These are phyloP conservation scores for Tetrastigma voinierianum DNA, from an alignment of 164 flowering plant genomes.

Conservation along the genomic window DNA sequence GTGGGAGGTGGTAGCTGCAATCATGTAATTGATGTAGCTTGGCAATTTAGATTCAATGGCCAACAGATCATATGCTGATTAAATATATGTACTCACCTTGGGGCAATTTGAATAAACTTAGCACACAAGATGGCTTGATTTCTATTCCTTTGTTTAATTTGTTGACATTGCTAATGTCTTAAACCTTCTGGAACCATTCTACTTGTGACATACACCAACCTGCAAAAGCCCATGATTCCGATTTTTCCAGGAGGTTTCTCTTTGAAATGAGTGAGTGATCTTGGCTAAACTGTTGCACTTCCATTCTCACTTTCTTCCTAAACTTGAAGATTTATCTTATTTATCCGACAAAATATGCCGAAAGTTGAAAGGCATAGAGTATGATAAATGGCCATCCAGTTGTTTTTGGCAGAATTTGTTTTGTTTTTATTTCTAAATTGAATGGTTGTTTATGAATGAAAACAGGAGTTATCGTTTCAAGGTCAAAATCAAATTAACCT, in stretches of 20 bases:
- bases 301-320: neutral
- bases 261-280: neutral
- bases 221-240: neutral
- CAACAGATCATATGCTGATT: slow-evolving; percentile 39
- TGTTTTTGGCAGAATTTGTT: no score
- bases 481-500: no score
- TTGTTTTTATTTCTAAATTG: no score
- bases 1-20: slow-evolving; percentile 13
- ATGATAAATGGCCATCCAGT: no score
- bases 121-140: slow-evolving; percentile 20
- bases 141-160: neutral
- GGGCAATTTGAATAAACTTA: slow-evolving; percentile 31
- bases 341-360: no score
- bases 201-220: neutral
- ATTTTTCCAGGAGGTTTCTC: neutral
- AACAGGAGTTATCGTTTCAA: no score
- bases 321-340: no score
- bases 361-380: no score
- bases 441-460: no score
- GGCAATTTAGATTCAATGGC: slow-evolving; percentile 32
- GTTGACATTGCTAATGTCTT: no score
- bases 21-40: slow-evolving; percentile 40
- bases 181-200: neutral
- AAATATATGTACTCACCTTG: slow-evolving; percentile 37
- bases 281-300: neutral